A percentile compares a stretch with the other conserved stretches of the same genome.
Conservation (phyloP, 2,329 filamentous ascomycete species). For the Didymella glomerata region DNA sequence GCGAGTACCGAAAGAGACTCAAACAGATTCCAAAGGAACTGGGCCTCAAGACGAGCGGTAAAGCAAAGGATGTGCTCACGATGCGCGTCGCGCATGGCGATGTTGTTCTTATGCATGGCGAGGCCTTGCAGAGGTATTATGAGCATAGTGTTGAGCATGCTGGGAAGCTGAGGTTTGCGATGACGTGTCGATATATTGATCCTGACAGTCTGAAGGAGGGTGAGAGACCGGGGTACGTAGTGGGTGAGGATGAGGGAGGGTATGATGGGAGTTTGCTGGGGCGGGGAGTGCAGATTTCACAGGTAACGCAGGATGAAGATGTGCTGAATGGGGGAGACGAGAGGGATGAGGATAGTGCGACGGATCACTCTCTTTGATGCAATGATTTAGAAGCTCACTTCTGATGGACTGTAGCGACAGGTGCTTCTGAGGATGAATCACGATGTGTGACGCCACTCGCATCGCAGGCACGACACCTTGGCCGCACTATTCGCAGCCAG, state of each 20-base stretch:
- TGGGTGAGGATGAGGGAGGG: constrained; percentile 43
- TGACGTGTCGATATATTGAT: constrained; percentile 65
- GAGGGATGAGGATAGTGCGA: not conserved
- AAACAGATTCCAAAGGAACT: constrained; percentile 52
- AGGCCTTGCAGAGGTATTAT: constrained; percentile 65
- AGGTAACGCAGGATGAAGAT: not conserved
- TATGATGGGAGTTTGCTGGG: constrained; percentile 46
- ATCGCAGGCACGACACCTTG: no score
- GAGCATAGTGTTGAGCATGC: constrained; percentile 65
- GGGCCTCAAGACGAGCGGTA: constrained; percentile 40
- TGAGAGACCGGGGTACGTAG: constrained; percentile 47
- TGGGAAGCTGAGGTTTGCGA: constrained; percentile 63
- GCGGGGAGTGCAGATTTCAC: not conserved
- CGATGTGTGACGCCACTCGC: no score
- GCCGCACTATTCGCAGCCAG: no score
- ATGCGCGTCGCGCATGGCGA: constrained; percentile 69
- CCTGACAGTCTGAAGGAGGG: constrained; percentile 29
- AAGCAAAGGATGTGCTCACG: constrained; percentile 51
- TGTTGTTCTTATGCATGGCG: constrained; percentile 70
- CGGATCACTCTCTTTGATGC: not conserved
- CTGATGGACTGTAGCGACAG: no score
- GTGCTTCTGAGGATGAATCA: no score
- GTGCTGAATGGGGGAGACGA: not conserved
- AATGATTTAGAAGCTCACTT: no score
- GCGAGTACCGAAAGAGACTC: constrained; percentile 36